Evolutionary conservation across 352 stramenopile genomes (phyloP), one percentile per base, ranked within the genome.

Genomic region (Phytophthora uliginosa): DNA sequence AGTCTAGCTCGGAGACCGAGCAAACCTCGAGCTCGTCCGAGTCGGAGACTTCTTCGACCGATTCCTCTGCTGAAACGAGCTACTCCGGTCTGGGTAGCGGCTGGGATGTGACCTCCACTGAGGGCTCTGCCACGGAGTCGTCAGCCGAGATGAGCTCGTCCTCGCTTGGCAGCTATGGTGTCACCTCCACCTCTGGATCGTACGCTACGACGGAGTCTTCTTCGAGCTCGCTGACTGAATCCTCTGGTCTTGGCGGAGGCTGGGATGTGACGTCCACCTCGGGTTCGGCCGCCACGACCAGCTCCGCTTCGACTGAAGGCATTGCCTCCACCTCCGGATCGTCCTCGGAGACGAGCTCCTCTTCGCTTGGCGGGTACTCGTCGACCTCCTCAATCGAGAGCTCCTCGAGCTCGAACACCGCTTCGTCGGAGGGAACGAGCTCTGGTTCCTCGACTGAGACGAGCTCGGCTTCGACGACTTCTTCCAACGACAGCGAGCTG

Each of bases 1-100:
- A 74, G 20, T 76, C 69, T 4, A 67, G 57, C 7, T 28, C 42
- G 13, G 59, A 64, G 3, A 66, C 38, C 4, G 57, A 76, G 20
- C 59, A 73, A 12, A 68, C 61, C 17, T 33, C 61, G 36, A 57
- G 59, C 7, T 68, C 61, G 18, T 40, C 22, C 28, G 45, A 47
- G n/a, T 38, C 7, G 1, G 47, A 53, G 47, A 53, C 47, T 28
- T 53, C 47, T 20, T 79, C 59, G 12, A 63, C 57, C 24, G 53
- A 31, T 26, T 57, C 45, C 9, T 68, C 51, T 12, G 59, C 45
- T 0, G 59, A 70, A 50, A 69, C 66, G 28, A 65, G 63, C 42
- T 56, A 24, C 20, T 64, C 69, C 26, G 62, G 53, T 5, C 22
- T 64, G 18, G 47, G 47, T 17, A 54, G 28, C 55, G 58, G 33